Evolutionary conservation across 257 asterid genomes (phyloP).

Genomic region (Capsicum baccatum): DNA sequence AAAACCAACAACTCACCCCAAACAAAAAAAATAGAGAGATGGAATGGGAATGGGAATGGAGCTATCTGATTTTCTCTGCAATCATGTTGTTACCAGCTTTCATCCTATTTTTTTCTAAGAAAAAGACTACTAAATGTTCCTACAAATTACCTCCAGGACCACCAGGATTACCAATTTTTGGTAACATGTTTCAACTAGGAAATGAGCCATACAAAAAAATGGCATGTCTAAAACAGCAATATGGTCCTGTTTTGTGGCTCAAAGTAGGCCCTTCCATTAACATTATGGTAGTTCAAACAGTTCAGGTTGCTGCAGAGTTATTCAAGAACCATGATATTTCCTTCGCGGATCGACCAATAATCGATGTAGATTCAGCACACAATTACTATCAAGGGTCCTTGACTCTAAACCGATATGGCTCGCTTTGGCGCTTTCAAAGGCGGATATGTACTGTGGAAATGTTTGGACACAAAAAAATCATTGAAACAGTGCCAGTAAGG

Average conservation of each 20-base stretch:
- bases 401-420: constrained; percentile 59
- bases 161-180: constrained; percentile 2
- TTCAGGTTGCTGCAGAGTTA: constrained; percentile 28
- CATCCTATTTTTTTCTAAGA: constrained; percentile 5
- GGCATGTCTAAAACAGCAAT: too few relatives aligned
- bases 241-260: too few relatives aligned
- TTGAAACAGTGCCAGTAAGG: too few relatives aligned
- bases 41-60: constrained; percentile 45
- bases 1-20: not conserved
- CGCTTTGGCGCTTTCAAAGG: constrained; percentile 62
- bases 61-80: constrained; percentile 29
- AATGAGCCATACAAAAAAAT: too few relatives aligned
- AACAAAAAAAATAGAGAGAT: not conserved
- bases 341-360: constrained; percentile 43
- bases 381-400: constrained; percentile 51
- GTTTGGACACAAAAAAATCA: constrained; percentile 32
- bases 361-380: constrained; percentile 48
- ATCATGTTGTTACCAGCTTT: constrained; percentile 29
- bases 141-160: not conserved
- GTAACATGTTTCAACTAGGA: not conserved
- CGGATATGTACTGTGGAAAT: constrained; percentile 62
- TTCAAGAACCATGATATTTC: constrained; percentile 57
- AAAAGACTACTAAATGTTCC: not conserved
- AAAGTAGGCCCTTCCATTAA: too few relatives aligned
- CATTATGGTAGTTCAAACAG: not conserved